These are phyloP conservation scores for Globisporangium paddicum DNA, from an alignment of 352 stramenopile genomes.

Conservation along the genomic window DNA sequence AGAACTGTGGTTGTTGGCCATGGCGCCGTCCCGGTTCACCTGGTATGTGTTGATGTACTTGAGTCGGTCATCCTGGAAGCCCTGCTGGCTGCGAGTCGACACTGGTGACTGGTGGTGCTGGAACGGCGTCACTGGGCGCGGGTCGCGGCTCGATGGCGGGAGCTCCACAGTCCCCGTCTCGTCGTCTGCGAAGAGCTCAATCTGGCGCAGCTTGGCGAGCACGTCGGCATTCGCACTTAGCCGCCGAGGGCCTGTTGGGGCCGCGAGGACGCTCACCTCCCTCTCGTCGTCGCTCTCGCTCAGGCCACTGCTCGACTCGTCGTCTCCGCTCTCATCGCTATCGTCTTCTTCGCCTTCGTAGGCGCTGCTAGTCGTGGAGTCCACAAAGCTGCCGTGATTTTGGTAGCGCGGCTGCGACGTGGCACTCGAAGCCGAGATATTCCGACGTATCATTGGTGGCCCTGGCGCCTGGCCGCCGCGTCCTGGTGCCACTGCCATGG, in stretches of 20 bases:
- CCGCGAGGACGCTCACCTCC: background rate
- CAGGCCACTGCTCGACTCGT: slow-evolving; percentile 10
- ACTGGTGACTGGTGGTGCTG: too few species aligned
- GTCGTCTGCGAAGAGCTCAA: slow-evolving; percentile 27
- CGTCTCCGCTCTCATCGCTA: slow-evolving; percentile 19
- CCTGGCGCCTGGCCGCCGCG: too few species aligned
- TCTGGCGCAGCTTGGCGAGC: slow-evolving; percentile 12
- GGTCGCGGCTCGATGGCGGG: slow-evolving; percentile 2
- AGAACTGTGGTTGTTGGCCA: background rate
- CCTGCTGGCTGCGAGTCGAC: slow-evolving; percentile 14
- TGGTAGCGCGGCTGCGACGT: slow-evolving; percentile 6
- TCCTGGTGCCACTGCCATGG: background rate
- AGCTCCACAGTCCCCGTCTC: slow-evolving; percentile 38
- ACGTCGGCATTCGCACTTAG: slow-evolving; percentile 6
- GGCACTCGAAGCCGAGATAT: slow-evolving; percentile 6
- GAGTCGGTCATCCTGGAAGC: slow-evolving; percentile 50
- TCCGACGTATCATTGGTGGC: background rate
- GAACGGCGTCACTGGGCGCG: too few species aligned
- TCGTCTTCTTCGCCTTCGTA: slow-evolving; percentile 2
- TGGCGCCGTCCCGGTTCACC: slow-evolving; percentile 20
- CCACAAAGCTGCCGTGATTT: slow-evolving; percentile 3
- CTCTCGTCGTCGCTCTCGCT: slow-evolving; percentile 9
- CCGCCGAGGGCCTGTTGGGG: background rate
- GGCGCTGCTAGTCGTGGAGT: slow-evolving; percentile 1
- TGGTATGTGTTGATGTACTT: slow-evolving; percentile 67